These are phyloP conservation scores for Chlamydomonas sphaeroides DNA, from an alignment of 139 green algal species.

Conservation along the genomic window DNA sequence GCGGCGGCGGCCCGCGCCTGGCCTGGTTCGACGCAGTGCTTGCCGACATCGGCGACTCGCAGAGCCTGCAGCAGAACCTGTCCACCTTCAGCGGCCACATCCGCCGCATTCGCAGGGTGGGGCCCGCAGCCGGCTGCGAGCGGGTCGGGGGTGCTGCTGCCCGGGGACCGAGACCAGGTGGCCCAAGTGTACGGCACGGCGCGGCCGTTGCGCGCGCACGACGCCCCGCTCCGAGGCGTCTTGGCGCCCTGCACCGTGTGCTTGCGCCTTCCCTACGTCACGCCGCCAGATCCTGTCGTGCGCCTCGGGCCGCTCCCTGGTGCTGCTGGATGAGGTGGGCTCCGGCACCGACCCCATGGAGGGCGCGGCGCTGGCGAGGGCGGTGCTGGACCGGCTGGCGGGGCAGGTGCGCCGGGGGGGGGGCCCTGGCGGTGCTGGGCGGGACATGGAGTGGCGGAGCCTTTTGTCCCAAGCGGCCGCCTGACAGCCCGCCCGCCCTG, in stretches of 20 bases:
- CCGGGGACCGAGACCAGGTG: too few relatives aligned
- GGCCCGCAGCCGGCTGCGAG: too few relatives aligned
- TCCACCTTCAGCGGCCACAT: constrained; percentile 97
- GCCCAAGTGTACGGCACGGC: too few relatives aligned
- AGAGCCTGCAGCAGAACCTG: constrained; percentile 87
- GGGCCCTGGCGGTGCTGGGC: too few relatives aligned
- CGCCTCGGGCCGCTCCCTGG: constrained; percentile 67
- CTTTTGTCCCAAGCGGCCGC: too few relatives aligned
- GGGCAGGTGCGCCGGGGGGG: constrained; percentile 16
- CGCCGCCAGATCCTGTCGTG: constrained; percentile 57
- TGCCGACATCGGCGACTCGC: constrained; percentile 90
- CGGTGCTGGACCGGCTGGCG: constrained; percentile 77
- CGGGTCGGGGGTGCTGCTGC: too few relatives aligned
- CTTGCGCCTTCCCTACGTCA: neutral
- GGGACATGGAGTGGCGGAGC: too few relatives aligned
- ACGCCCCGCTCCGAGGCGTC: too few relatives aligned
- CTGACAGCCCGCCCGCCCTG: too few relatives aligned
- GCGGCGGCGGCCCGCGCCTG: constrained; percentile 49
- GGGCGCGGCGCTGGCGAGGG: constrained; percentile 88
- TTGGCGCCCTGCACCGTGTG: too few relatives aligned
- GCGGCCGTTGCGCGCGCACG: too few relatives aligned
- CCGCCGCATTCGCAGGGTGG: constrained; percentile 33
- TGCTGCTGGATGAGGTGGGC: constrained; percentile 90
- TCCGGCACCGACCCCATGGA: constrained; percentile 93
- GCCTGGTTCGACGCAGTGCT: constrained; percentile 82